These are phyloP conservation scores for Alternaria novae-zelandiae DNA, from an alignment of 2,329 filamentous ascomycete genomes.

Conservation along the genomic window DNA sequence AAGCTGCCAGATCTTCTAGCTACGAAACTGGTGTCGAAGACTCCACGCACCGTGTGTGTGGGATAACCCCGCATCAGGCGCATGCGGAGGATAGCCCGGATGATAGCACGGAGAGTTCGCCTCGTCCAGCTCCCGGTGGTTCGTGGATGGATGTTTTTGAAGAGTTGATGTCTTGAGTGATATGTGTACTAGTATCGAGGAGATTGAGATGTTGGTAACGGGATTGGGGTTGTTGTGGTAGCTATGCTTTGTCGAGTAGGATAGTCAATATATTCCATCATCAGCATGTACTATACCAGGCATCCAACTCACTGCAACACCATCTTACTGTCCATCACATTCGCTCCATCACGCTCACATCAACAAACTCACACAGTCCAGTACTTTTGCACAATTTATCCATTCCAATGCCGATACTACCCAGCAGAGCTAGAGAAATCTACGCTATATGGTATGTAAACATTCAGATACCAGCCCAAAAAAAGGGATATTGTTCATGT, in stretches of 20 bases:
- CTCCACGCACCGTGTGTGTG: not conserved
- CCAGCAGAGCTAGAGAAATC: not conserved
- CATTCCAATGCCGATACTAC: not conserved
- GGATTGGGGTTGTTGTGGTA: not conserved
- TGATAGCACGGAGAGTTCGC: not conserved
- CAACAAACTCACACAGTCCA: not conserved
- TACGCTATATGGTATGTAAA: conserved; percentile 1
- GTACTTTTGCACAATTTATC: not conserved
- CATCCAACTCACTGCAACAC: too few species aligned
- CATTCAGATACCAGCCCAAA: not conserved
- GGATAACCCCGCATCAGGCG: not conserved
- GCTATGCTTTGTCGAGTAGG: not conserved
- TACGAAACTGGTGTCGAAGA: not conserved
- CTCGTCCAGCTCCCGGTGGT: not conserved
- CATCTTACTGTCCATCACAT: not conserved
- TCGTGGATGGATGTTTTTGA: not conserved
- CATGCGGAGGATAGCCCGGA: conserved; percentile 1
- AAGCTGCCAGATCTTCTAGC: not conserved
- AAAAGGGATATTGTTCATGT: not conserved
- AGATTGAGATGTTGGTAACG: not conserved
- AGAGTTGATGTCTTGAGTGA: accelerated
- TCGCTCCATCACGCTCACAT: not conserved
- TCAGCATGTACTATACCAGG: too few species aligned
- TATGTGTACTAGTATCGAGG: not conserved
- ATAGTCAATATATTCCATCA: not conserved